phyloP scores from a whole-genome alignment of 495 filamentous ascomycete species.

The Lophiostoma macrostomum region DNA sequence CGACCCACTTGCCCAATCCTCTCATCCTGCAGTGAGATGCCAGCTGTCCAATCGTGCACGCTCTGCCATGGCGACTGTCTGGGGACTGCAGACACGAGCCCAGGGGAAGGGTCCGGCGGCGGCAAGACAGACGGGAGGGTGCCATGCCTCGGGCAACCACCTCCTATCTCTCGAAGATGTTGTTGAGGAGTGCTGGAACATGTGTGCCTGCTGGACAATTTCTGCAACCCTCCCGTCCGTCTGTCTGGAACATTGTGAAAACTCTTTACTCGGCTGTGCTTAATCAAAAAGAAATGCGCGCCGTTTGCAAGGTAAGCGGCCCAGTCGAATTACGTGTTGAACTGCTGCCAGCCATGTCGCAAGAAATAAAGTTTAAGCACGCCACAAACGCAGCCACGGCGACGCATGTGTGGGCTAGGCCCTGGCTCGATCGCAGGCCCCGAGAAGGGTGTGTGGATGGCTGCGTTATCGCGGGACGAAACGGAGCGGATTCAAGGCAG shows the following conservation, averaged over 20 bases:
- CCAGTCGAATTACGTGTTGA: background rate
- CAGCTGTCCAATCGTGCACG: too few species aligned
- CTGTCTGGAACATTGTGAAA: too few species aligned
- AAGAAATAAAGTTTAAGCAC: slow-evolving; percentile 6
- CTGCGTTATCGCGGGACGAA: slow-evolving; percentile 12
- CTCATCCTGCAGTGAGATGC: background rate
- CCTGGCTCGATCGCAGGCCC: slow-evolving; percentile 1
- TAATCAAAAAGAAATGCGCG: background rate
- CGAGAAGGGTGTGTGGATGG: background rate
- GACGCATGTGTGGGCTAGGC: slow-evolving; percentile 4
- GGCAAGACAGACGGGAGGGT: slow-evolving; percentile 3
- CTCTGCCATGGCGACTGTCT: too few species aligned
- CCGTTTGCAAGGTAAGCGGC: background rate
- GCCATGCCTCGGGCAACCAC: slow-evolving; percentile 12
- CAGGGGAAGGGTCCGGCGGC: slow-evolving; percentile 1
- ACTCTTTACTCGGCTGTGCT: background rate
- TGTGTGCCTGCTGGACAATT: background rate
- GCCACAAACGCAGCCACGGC: slow-evolving; percentile 10
- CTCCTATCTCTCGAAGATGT: too few species aligned
- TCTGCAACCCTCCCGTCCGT: background rate
- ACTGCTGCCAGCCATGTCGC: slow-evolving; percentile 2
- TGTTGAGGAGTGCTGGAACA: background rate
- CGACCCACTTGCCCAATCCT: background rate
- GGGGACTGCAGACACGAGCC: too few species aligned
- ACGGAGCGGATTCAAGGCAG: background rate